Percentiles rank a stretch among this genome's conserved stretches.
phyloP scores from a whole-genome alignment of 768 basidiomycete species.

The Lactifluus volemus region DNA sequence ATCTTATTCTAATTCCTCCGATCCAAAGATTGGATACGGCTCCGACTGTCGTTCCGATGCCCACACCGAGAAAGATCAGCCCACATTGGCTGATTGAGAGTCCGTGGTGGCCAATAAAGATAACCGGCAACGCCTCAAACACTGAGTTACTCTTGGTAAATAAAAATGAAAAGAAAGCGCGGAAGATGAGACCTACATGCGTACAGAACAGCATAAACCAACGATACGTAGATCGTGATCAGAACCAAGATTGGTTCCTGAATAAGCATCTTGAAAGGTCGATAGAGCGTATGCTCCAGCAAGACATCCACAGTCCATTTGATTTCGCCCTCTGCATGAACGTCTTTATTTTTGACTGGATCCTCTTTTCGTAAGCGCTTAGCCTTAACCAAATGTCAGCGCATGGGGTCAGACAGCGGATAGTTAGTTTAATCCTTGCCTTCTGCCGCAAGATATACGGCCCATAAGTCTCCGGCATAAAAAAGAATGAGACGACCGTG shows the following conservation, averaged over 20 bases:
- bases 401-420: background rate
- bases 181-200: constrained; percentile 32
- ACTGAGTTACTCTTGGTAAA: constrained; percentile 19
- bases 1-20: constrained; percentile 20
- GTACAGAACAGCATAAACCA: constrained; percentile 55
- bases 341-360: constrained; percentile 33
- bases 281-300: constrained; percentile 43
- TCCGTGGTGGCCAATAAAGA: constrained; percentile 27
- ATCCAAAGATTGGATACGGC: constrained; percentile 21
- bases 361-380: constrained; percentile 41
- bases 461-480: constrained; percentile 6
- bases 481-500: background rate
- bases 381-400: constrained; percentile 25
- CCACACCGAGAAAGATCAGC: constrained; percentile 33
- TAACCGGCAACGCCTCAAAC: constrained; percentile 31
- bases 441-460: background rate
- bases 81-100: constrained; percentile 30
- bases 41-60: constrained; percentile 30
- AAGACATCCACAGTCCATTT: constrained; percentile 46
- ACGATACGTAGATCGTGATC: constrained; percentile 50
- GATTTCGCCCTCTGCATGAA: constrained; percentile 51
- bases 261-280: constrained; percentile 53
- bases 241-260: constrained; percentile 55
- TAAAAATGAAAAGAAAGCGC: background rate
- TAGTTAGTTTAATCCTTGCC: background rate